A percentile compares a stretch with the other conserved stretches of the same genome.
phyloP scores from a whole-genome alignment of 1,139 yeast species.

The Yamadazyma pseudoaaseri region DNA sequence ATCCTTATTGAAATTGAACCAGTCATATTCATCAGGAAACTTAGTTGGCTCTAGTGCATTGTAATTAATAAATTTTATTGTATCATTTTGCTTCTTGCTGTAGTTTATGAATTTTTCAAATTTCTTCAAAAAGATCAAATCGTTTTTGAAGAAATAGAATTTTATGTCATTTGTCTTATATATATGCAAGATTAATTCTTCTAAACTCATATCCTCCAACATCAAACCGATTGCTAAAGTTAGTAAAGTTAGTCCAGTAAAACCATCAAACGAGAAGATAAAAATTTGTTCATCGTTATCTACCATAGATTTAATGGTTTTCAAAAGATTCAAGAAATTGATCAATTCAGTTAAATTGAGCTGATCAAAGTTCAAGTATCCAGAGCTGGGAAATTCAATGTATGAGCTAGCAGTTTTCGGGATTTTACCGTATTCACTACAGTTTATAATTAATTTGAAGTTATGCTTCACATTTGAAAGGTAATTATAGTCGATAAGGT shows the following conservation, averaged over 20 bases:
- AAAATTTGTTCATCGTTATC: constrained; percentile 25
- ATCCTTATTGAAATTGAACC: constrained; percentile 34
- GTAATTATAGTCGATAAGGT: constrained; percentile 30
- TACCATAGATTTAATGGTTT: constrained; percentile 25
- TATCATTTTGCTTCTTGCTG: constrained; percentile 6
- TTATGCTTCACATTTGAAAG: constrained; percentile 17
- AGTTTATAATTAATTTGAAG: constrained; percentile 34
- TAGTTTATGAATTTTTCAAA: constrained; percentile 30
- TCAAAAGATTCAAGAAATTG: constrained; percentile 31
- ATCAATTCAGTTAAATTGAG: constrained; percentile 27
- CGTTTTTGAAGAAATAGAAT: constrained; percentile 33
- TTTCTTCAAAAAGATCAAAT: constrained; percentile 30
- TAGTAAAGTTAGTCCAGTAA: constrained; percentile 37
- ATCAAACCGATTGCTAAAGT: constrained; percentile 25
- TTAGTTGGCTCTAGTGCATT: constrained; percentile 8
- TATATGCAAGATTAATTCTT: constrained; percentile 22
- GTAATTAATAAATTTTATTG: constrained; percentile 14
- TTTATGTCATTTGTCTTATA: constrained; percentile 19
- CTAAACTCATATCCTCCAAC: constrained; percentile 19
- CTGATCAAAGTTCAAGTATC: constrained; percentile 21
- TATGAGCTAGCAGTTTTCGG: constrained; percentile 26
- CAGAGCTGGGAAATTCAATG: constrained; percentile 39
- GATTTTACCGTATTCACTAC: constrained; percentile 33
- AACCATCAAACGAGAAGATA: constrained; percentile 40
- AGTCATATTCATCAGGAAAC: constrained; percentile 20